Evolutionary conservation across 208 protist genomes (phyloP), one percentile per base, ranked within the genome.

Genomic region (Naegleria lovaniensis): DNA sequence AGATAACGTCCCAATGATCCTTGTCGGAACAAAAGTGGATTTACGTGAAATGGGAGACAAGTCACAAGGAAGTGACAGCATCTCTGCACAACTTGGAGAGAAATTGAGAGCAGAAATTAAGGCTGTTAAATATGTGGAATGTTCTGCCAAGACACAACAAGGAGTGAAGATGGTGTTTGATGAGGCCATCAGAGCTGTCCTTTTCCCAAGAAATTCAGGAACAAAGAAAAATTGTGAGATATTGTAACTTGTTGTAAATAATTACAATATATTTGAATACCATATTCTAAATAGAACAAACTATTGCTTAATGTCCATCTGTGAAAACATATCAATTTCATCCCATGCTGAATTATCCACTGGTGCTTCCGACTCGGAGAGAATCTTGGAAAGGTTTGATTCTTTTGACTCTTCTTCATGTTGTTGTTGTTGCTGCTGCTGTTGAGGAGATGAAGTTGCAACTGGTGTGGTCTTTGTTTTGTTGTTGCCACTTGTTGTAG

Each of bases 101-200:
- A 48, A 92, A 86, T 91, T 97, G 75, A 92, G 91, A 40, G 93
- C 95, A 40, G 91, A 96, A 59, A 97, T 98, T 88, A 90, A 92
- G 41, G 96, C 96, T 51, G 84, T 94, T 39, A 93, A 94, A 58
- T 98, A 98, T 93, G 87, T 98, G 19, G 97, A 98, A 91, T 79
- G 67, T 79, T 88, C 85, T 58, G 43, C 41, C 40, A 88, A 88
- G 41, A 88, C 39, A 88, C 7, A 36, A 38, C 13, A 58, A 39
- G 41, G 43, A 43, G n/a, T 89, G 29, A 89, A 89, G 40, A 58
- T 29, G 58, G 29, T 89, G 2, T 89, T 89, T 76, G 86, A 89
- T 76, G 86, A 89, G 36, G 86, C 86, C 29, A 76, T 89, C 9
- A 59, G 51, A 89, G 36, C 51, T 76, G 86, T 76, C 3, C n/a